These are phyloP conservation scores for Penicillium freii DNA, from an alignment of 2,329 filamentous ascomycete genomes.

Conservation along the genomic window DNA sequence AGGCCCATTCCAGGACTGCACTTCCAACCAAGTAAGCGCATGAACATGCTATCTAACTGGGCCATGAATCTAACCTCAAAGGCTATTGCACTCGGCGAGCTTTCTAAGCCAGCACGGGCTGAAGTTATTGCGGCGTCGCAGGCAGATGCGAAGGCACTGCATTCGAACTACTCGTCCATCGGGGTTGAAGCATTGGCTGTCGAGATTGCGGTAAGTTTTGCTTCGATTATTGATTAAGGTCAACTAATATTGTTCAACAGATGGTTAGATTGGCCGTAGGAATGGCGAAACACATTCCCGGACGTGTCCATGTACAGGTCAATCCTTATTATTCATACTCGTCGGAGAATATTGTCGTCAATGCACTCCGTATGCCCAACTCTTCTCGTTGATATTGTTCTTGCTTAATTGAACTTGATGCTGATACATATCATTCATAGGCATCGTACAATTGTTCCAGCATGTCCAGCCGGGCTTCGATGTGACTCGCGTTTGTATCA, in stretches of 20 bases:
- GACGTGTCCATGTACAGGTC: constrained; percentile 59
- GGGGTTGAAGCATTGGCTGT: constrained; percentile 52
- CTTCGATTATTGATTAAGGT: neutral
- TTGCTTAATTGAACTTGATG: neutral
- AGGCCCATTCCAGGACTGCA: constrained; percentile 54
- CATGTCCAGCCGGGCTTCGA: constrained; percentile 48
- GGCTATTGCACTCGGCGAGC: constrained; percentile 53
- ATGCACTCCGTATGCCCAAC: constrained; percentile 49
- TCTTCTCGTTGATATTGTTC: neutral
- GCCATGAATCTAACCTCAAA: neutral
- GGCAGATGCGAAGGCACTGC: constrained; percentile 33
- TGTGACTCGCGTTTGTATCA: constrained; percentile 57
- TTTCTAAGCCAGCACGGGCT: constrained; percentile 44
- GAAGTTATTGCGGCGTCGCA: constrained; percentile 22
- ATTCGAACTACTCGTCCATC: constrained; percentile 42
- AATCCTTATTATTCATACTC: constrained; percentile 58
- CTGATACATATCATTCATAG: constrained; percentile 32
- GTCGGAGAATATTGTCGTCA: constrained; percentile 49
- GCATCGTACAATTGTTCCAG: constrained; percentile 52
- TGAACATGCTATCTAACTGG: no score
- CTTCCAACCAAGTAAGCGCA: constrained; percentile 52
- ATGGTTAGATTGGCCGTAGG: constrained; percentile 56
- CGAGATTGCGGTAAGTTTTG: constrained; percentile 52
- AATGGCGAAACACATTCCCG: constrained; percentile 52
- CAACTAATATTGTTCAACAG: constrained; percentile 31